Conservation (phyloP, 139 green algal species). For the Trebouxia sp. region DNA sequence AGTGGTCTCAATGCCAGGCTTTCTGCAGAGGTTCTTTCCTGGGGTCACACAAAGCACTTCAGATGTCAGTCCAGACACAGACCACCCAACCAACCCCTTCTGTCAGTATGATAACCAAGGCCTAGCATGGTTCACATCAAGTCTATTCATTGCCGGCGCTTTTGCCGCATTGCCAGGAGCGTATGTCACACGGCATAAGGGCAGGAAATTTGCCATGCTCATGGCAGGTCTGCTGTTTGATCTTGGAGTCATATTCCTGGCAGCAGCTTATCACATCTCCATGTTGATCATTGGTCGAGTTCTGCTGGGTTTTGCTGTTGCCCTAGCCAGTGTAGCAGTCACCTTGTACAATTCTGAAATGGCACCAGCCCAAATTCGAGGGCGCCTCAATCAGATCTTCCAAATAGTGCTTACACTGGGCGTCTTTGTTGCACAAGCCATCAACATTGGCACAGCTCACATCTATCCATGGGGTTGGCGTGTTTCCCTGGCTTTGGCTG, state of each 20-base stretch:
- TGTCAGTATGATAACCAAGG: constrained; percentile 63
- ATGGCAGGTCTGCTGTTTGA: constrained; percentile 37
- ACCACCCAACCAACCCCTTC: constrained; percentile 32
- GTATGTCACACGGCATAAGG: constrained; percentile 17
- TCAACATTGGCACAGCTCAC: constrained; percentile 40
- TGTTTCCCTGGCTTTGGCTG: constrained; percentile 37
- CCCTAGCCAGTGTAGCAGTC: constrained; percentile 60
- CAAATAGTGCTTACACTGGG: constrained; percentile 42
- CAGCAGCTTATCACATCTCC: constrained; percentile 18
- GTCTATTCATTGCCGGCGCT: constrained; percentile 52
- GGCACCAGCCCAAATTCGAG: constrained; percentile 41
- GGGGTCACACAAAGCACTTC: background rate
- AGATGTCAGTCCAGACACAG: background rate
- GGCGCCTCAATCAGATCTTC: constrained; percentile 40
- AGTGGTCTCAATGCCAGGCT: constrained; percentile 48
- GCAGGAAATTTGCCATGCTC: constrained; percentile 36
- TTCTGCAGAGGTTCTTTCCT: constrained; percentile 66
- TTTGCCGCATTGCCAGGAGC: constrained; percentile 31
- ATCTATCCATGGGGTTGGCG: constrained; percentile 34
- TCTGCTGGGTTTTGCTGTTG: constrained; percentile 75
- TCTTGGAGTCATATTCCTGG: constrained; percentile 31
- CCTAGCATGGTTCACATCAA: constrained; percentile 76
- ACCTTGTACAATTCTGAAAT: constrained; percentile 55
- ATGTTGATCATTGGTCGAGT: constrained; percentile 78
- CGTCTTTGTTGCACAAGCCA: constrained; percentile 37